A percentile compares a stretch with the other conserved stretches of the same genome.
Evolutionary conservation across 2,329 filamentous ascomycete species (phyloP).

Genomic region (Ophiostoma himal-ulmi): DNA sequence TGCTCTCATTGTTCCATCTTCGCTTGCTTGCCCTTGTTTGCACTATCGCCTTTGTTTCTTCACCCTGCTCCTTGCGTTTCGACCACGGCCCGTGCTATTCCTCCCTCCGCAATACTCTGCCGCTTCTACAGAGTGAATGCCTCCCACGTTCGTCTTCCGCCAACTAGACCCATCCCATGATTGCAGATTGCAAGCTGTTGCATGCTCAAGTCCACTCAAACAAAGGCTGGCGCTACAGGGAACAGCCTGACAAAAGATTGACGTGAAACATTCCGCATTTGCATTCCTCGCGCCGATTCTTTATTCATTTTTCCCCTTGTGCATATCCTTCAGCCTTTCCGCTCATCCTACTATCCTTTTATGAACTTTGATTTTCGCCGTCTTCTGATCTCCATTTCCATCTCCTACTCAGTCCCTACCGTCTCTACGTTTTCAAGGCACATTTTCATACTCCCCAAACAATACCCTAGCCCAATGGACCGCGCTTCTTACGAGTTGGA

Average conservation of each 20-base stretch:
- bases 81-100: neutral
- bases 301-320: neutral
- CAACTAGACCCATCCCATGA: neutral
- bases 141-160: conserved; percentile 2
- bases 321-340: conserved; percentile 4
- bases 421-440: neutral
- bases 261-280: conserved; percentile 7
- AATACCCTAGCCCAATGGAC: conserved; percentile 16
- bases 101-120: neutral
- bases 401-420: neutral
- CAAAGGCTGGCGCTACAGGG: conserved; percentile 6
- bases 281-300: neutral
- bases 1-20: neutral
- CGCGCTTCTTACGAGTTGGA: conserved; percentile 12
- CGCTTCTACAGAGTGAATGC: neutral
- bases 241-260: neutral
- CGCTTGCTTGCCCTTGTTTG: neutral
- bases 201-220: neutral
- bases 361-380: neutral
- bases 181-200: conserved; percentile 1
- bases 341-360: neutral
- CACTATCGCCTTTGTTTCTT: neutral
- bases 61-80: neutral
- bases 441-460: neutral
- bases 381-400: neutral